Percentiles rank a stretch among this genome's conserved stretches.
These are phyloP conservation scores for Gossypium davidsonii DNA, from an alignment of 441 rosid species.

Conservation along the genomic window DNA sequence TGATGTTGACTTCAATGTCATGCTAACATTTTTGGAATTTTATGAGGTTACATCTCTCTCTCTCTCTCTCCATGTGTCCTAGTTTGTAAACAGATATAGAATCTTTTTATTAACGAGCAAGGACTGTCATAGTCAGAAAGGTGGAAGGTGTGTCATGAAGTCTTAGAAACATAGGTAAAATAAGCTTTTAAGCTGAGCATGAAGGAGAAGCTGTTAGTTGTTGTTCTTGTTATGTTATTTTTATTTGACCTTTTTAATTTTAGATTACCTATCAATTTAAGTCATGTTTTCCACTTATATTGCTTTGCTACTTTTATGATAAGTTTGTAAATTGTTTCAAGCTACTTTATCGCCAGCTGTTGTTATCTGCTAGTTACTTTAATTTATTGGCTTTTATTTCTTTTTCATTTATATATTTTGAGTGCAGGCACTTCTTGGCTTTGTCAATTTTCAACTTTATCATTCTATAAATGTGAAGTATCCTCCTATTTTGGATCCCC, in stretches of 20 bases:
- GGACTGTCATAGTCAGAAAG: not conserved
- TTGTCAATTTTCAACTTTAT: conserved; percentile 72
- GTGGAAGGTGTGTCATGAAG: not conserved
- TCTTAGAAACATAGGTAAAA: not conserved
- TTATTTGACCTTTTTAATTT: not conserved
- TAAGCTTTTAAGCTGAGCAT: not conserved
- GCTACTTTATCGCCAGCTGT: not conserved
- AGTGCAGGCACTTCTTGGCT: conserved; percentile 82
- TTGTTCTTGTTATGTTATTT: not conserved
- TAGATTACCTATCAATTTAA: not conserved
- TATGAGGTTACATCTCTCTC: conserved; percentile 51
- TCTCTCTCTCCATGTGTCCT: not conserved
- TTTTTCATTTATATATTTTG: conserved; percentile 6
- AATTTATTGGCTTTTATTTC: not conserved
- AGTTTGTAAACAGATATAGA: not conserved
- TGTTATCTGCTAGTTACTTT: not conserved
- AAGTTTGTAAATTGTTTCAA: not conserved
- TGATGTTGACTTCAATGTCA: conserved; percentile 73
- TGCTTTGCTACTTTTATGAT: conserved; percentile 1
- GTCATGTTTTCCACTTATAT: not conserved
- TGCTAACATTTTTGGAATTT: conserved; percentile 84
- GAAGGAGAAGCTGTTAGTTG: not conserved
- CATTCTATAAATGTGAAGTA: conserved; percentile 69
- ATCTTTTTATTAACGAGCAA: not conserved
- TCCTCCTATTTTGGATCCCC: conserved; percentile 87